Percentiles rank a stretch among this genome's conserved stretches.
These are phyloP conservation scores for Prunus armeniaca DNA, from an alignment of 306 rosid genomes.

Conservation along the genomic window DNA sequence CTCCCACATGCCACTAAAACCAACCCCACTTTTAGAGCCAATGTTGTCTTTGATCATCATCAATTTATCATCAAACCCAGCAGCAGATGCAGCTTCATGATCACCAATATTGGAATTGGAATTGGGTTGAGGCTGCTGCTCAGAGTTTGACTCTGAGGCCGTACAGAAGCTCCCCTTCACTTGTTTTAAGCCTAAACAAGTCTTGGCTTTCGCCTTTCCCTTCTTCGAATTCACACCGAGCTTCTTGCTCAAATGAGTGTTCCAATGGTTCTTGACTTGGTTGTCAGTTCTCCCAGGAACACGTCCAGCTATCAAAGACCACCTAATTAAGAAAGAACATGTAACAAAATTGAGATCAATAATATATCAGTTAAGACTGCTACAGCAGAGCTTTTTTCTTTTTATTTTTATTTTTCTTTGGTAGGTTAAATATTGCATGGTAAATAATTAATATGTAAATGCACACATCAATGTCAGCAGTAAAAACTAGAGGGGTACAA, in stretches of 20 bases:
- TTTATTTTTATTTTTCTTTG: background rate
- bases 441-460: background rate
- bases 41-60: background rate
- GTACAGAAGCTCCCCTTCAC: background rate
- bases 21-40: background rate
- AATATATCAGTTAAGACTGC: too few species aligned
- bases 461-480: background rate
- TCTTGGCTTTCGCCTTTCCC: conserved; percentile 22
- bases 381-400: background rate
- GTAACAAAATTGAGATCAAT: background rate
- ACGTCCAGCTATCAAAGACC: conserved; percentile 71
- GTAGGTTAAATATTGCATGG: background rate
- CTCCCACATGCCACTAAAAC: conserved; percentile 16
- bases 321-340: conserved; percentile 25
- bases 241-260: conserved; percentile 57
- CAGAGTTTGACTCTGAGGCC: background rate
- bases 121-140: background rate
- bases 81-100: background rate
- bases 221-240: conserved; percentile 26
- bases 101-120: background rate
- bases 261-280: conserved; percentile 72
- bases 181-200: background rate
- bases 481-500: background rate
- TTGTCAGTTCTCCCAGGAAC: conserved; percentile 77
- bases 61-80: background rate